These are phyloP conservation scores for Asterella californica DNA, from an alignment of 225 moss, liverwort and hornwort species.

Conservation along the genomic window DNA sequence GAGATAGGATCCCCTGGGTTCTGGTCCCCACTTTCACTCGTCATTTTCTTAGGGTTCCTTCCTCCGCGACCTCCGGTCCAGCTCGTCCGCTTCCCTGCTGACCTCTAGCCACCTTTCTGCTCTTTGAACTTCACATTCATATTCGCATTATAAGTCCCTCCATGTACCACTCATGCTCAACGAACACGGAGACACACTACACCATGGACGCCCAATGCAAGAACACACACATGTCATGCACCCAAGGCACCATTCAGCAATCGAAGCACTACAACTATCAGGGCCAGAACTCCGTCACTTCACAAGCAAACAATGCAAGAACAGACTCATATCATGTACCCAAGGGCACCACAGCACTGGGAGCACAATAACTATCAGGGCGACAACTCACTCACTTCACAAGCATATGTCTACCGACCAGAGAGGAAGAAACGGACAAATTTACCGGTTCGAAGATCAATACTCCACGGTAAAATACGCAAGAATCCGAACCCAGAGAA, in stretches of 20 bases:
- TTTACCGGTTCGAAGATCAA: background rate
- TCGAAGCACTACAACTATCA: background rate
- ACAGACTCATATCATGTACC: background rate
- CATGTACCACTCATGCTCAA: background rate
- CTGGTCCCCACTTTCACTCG: slow-evolving; percentile 24
- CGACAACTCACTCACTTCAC: background rate
- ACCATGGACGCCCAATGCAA: background rate
- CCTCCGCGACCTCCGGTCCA: background rate
- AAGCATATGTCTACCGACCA: background rate
- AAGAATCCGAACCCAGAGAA: background rate
- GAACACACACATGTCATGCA: background rate
- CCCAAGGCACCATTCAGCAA: background rate
- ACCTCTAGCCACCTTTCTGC: background rate
- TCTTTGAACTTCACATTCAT: background rate
- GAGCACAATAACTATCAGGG: background rate
- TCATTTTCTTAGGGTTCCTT: slow-evolving; percentile 24
- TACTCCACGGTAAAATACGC: too few relatives aligned
- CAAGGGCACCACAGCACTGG: background rate
- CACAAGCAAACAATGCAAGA: background rate
- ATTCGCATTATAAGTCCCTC: background rate
- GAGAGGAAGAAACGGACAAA: background rate
- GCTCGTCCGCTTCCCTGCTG: background rate
- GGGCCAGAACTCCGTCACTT: background rate
- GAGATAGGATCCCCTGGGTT: slow-evolving; percentile 25
- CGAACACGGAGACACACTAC: background rate